Evolutionary conservation across 768 basidiomycete genomes (phyloP), one percentile per base, ranked within the genome.

Genomic region (Lactarius psammicola): DNA sequence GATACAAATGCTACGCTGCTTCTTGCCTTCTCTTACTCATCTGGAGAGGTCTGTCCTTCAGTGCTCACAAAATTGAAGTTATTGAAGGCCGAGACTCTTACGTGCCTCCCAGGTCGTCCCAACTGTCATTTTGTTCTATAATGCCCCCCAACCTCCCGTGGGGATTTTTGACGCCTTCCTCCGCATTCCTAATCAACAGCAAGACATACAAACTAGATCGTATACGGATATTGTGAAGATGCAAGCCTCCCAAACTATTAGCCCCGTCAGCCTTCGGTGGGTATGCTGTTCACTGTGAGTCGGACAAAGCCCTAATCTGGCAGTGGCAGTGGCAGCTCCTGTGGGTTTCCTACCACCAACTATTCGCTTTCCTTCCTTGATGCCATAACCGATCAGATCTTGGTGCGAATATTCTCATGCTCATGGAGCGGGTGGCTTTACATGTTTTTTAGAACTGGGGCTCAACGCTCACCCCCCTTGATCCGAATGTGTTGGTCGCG

Each of bases 131-230:
- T 1, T 86, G n/a, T 87, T 86, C 72, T 86, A 87, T 69, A 81
- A 87, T 68, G 82, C 68, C 0, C 84, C 84, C 20, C 75, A 68
- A 0, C 78, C 78, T 3, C 82, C 81, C 0, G 23, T 56, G 71
- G 1, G 82, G 79, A 76, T 81, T 9, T 84, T 83, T 61, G 81
- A 84, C 60, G 75, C 73, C 8, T 82, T 83, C 69, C 67, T 82
- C 20, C 71, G 73, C 1, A 78, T 82, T 31, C 77, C 78, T 8
- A 61, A 68, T 15, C 36, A 81, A 28, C 69, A 70, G 2, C 66
- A 70, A 49, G 76, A 81, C 60, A 69, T 82, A 2, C 67, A 59
- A 1, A 79, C 78, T 0, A 70, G 78, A 7, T 75, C 74, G 18
- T 80, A 80, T 62, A 17, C 72, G 5, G 75, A 75, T 0, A 68